Percentiles rank a stretch among this genome's conserved stretches.
These are phyloP conservation scores for Candida ovalis DNA, from an alignment of 805 yeast genomes.

Conservation along the genomic window DNA sequence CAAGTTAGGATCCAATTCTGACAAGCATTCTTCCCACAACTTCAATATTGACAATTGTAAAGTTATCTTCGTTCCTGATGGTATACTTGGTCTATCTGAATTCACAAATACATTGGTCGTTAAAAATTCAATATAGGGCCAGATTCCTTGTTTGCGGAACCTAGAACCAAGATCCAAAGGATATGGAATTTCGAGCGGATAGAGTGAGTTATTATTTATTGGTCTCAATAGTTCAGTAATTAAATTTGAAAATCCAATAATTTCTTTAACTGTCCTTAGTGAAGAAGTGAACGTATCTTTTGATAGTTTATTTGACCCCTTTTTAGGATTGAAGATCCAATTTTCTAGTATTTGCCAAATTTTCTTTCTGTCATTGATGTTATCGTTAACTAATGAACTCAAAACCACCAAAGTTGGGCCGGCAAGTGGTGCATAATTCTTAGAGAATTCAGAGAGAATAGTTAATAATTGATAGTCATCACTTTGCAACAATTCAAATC, in stretches of 20 bases:
- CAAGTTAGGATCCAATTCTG: slow-evolving; percentile 49
- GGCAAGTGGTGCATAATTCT: slow-evolving; percentile 23
- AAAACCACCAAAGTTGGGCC: slow-evolving; percentile 59
- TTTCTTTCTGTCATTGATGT: slow-evolving; percentile 37
- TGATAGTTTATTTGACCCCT: slow-evolving; percentile 20
- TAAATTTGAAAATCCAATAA: slow-evolving; percentile 58
- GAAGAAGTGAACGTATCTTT: slow-evolving; percentile 41
- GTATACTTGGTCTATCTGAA: slow-evolving; percentile 37
- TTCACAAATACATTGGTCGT: slow-evolving; percentile 62
- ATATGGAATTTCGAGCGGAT: slow-evolving; percentile 42
- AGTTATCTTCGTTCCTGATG: slow-evolving; percentile 33
- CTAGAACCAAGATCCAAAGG: slow-evolving; percentile 62
- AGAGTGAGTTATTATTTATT: slow-evolving; percentile 32
- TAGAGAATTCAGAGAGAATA: slow-evolving; percentile 26
- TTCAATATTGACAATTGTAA: slow-evolving; percentile 54
- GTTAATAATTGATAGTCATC: slow-evolving; percentile 30
- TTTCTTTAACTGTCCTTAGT: slow-evolving; percentile 51
- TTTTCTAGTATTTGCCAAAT: slow-evolving; percentile 71
- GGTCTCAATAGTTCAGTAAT: slow-evolving; percentile 37
- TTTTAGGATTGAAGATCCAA: slow-evolving; percentile 51
- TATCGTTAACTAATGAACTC: slow-evolving; percentile 50
- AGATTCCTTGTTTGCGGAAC: slow-evolving; percentile 62
- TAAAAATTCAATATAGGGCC: slow-evolving; percentile 77
- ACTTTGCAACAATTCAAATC: slow-evolving; percentile 30
- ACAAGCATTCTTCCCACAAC: slow-evolving; percentile 45